Conservation (phyloP, 305 asterid species). For the Fraxinus baroniana region DNA sequence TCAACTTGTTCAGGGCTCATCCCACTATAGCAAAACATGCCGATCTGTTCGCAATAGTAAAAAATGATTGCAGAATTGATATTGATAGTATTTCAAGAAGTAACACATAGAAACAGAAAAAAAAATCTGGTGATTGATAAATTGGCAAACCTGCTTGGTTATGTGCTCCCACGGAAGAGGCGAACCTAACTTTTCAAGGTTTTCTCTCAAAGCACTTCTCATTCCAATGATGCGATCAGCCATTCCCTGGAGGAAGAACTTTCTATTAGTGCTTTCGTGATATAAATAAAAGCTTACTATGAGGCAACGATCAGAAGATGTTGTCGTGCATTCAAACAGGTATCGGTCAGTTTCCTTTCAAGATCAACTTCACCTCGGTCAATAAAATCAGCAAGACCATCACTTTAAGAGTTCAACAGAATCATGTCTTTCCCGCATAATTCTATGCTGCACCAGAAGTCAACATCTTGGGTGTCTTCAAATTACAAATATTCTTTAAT, state of each 20-base stretch:
- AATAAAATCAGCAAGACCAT: not conserved
- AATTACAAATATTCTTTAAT: not conserved
- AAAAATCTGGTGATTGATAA: not conserved
- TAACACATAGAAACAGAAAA: not conserved
- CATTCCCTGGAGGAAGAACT: conserved; percentile 64
- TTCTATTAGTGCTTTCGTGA: not conserved
- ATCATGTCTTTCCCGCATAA: not conserved
- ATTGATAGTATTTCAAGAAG: not conserved
- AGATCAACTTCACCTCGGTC: not conserved
- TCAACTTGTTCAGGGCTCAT: conserved; percentile 97
- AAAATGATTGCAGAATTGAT: not conserved
- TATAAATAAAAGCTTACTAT: not conserved
- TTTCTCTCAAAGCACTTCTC: conserved; percentile 74
- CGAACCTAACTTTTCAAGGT: conserved; percentile 86
- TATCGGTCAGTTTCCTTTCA: not conserved
- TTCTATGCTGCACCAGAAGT: not conserved
- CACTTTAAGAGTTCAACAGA: not conserved
- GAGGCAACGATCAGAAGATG: not conserved
- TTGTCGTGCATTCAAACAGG: not conserved
- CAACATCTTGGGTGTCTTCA: not conserved
- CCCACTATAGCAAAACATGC: conserved; percentile 98
- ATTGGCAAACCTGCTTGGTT: conserved; percentile 76
- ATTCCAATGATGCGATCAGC: conserved; percentile 95
- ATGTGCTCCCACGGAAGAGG: conserved; percentile 91
- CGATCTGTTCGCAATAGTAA: conserved; percentile 53